These are phyloP conservation scores for Tephrocybe sp. DNA, from an alignment of 768 basidiomycete genomes.

Conservation along the genomic window DNA sequence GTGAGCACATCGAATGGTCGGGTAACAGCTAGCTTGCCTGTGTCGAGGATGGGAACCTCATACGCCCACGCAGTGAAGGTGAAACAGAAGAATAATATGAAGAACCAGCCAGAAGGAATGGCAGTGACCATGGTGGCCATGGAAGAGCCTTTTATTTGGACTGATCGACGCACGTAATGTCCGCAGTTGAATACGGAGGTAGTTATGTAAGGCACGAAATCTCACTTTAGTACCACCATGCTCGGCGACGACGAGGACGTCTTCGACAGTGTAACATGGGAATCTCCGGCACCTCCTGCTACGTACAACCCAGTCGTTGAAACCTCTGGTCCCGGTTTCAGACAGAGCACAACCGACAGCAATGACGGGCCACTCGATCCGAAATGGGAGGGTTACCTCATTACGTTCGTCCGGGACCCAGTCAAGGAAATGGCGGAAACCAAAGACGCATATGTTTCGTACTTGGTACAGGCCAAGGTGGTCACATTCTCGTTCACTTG, in stretches of 20 bases:
- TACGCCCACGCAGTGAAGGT: constrained; percentile 46
- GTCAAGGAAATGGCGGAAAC: constrained; percentile 96
- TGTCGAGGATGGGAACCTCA: constrained; percentile 67
- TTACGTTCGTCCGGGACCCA: constrained; percentile 85
- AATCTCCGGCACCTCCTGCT: constrained; percentile 60
- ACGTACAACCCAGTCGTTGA: constrained; percentile 45
- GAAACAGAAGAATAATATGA: constrained; percentile 28
- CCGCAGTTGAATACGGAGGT: too few relatives aligned
- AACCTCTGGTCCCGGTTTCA: constrained; percentile 72
- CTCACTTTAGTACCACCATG: constrained; percentile 41
- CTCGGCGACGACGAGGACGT: constrained; percentile 87
- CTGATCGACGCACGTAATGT: constrained; percentile 13
- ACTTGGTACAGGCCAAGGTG: constrained; percentile 88
- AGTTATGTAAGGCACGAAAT: constrained; percentile 14
- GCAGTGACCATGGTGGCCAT: constrained; percentile 21
- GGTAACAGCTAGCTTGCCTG: constrained; percentile 34
- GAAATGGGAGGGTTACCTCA: constrained; percentile 89
- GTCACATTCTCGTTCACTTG: constrained; percentile 17
- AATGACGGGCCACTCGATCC: constrained; percentile 80
- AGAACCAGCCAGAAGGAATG: constrained; percentile 10
- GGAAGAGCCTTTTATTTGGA: constrained; percentile 28
- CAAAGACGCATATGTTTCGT: constrained; percentile 96
- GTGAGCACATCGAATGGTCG: constrained; percentile 8
- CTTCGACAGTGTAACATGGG: constrained; percentile 92
- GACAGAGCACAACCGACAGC: constrained; percentile 71